Evolutionary conservation across 192 early-diverging fungal genomes (phyloP), one percentile per base, ranked within the genome.

Genomic region (Coemansia sp.): DNA sequence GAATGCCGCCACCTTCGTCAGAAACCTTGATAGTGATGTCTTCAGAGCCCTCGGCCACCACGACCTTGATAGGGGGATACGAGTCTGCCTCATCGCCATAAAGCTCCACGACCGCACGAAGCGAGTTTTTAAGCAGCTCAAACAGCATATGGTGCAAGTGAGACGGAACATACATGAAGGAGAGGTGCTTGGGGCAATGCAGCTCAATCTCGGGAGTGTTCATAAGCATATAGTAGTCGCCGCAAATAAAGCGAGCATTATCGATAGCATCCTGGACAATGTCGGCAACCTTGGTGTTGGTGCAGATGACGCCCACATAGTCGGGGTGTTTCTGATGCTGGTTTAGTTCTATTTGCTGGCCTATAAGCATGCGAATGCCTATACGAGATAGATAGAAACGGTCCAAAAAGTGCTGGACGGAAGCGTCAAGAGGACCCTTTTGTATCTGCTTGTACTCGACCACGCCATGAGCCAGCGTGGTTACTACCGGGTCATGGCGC

Each of bases 141-240:
- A 98, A 98, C 15, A 96, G 57, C 91, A 96, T 95, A 70, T 98
- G 95, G 69, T 92, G 93, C 72, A 98, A 78, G 66, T 98, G 95
- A 14, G 85, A 87, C 6, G 93, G 93, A 31, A 96, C 90, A 70
- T 98, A 98, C 88, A 94, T 94, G 65, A 98, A 98, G 62, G 92
- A 84, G 16, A 93, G 83, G 47, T 91, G 87, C 28, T 82, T 74
- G 2, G 82, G 86, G 57, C 85, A 89, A 54, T 84, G 80, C 55
- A 89, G 70, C 50, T 86, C 80, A 42, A 97, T 85, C 59, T 88
- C 85, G 16, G 93, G 93, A 15, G 84, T 86, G 18, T 70, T 87
- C 78, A 86, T 86, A n/a, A 91, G 61, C 59, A 91, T 83, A 63
- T 94, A 95, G 67, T 92, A 87, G 63, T 94, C 92, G 62, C 92